phyloP scores from a whole-genome alignment of 2,329 filamentous ascomycete genomes.

The Epichloe brachyelytri region DNA sequence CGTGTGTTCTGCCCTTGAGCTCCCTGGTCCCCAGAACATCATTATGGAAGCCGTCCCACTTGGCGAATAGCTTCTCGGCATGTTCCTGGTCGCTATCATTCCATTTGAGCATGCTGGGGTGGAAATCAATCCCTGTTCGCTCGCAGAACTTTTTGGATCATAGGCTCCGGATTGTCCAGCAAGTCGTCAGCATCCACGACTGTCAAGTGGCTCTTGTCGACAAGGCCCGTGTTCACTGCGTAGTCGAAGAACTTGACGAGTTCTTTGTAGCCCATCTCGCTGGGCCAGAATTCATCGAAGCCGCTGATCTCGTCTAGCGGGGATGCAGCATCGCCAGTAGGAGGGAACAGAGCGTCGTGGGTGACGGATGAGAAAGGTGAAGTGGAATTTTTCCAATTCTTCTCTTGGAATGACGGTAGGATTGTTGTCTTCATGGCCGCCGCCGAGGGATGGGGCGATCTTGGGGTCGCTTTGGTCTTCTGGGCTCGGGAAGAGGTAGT shows the following conservation, averaged over 20 bases:
- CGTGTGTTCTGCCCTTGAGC: constrained; percentile 55
- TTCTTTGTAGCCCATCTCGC: constrained; percentile 84
- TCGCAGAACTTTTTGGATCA: constrained; percentile 71
- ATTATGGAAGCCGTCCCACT: constrained; percentile 95
- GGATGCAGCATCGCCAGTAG: constrained; percentile 87
- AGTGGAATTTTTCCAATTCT: constrained; percentile 70
- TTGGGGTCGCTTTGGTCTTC: constrained; percentile 44
- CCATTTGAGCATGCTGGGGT: constrained; percentile 73
- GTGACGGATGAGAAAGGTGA: constrained; percentile 92
- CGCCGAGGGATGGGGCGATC: constrained; percentile 70
- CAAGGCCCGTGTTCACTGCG: constrained; percentile 51
- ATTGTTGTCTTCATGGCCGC: constrained; percentile 50
- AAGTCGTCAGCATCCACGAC: constrained; percentile 91
- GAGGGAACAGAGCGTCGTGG: constrained; percentile 85
- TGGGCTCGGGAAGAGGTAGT: constrained; percentile 75
- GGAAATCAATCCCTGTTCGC: constrained; percentile 65
- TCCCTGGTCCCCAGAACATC: constrained; percentile 77
- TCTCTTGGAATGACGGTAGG: constrained; percentile 70
- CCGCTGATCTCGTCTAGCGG: constrained; percentile 72
- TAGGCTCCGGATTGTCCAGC: constrained; percentile 66
- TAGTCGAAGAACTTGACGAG: constrained; percentile 81
- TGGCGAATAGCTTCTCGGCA: constrained; percentile 71
- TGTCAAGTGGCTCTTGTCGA: constrained; percentile 65
- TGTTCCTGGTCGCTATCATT: constrained; percentile 59
- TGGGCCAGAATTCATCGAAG: constrained; percentile 75